A percentile compares a stretch with the other conserved stretches of the same genome.
These are phyloP conservation scores for Candida jianshihensis DNA, from an alignment of 805 yeast species.

Conservation along the genomic window DNA sequence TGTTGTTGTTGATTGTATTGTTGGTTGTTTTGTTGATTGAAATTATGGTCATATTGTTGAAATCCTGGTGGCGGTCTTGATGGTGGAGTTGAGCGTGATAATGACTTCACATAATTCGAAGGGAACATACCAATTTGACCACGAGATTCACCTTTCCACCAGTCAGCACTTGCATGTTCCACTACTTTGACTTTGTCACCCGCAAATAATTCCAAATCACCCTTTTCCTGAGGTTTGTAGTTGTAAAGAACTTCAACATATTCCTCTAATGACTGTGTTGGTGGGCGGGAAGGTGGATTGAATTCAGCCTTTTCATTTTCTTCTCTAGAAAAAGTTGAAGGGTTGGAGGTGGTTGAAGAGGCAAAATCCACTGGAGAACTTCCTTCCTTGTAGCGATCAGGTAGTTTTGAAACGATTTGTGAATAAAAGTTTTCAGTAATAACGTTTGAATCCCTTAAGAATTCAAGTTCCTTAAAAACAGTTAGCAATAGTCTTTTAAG, in stretches of 20 bases:
- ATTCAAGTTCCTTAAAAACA: conserved; percentile 72
- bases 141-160: conserved; percentile 80
- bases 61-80: conserved; percentile 6
- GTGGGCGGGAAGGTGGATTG: conserved; percentile 19
- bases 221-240: conserved; percentile 66
- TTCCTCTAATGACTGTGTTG: conserved; percentile 23
- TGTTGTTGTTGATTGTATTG: conserved; percentile 6
- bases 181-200: conserved; percentile 68
- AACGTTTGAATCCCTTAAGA: conserved; percentile 67
- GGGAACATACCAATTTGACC: conserved; percentile 81
- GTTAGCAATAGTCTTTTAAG: neutral
- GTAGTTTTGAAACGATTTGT: conserved; percentile 45
- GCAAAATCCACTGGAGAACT: conserved; percentile 38
- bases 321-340: too few species aligned
- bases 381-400: conserved; percentile 48
- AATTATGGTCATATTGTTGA: conserved; percentile 8
- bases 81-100: too few species aligned
- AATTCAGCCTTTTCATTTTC: too few species aligned
- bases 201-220: conserved; percentile 55
- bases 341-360: conserved; percentile 4
- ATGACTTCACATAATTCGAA: conserved; percentile 62
- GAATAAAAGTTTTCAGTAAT: conserved; percentile 50
- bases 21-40: neutral
- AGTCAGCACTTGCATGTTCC: conserved; percentile 73
- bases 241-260: conserved; percentile 67